Evolutionary conservation across 2,329 filamentous ascomycete species (phyloP).

Genomic region (Ilyonectria mors-panacis): DNA sequence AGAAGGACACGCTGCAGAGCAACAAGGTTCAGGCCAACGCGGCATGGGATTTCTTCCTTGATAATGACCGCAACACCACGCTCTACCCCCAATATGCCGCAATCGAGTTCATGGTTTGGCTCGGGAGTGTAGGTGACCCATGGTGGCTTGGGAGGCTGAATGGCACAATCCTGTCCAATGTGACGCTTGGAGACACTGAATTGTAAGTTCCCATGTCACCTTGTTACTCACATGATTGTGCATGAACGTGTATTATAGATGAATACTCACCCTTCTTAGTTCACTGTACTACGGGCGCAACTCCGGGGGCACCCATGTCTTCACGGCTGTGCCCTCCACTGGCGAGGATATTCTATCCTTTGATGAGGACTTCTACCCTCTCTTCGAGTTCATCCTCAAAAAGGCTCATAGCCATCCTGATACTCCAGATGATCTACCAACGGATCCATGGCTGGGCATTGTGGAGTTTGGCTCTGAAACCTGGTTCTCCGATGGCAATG

Average conservation of each 20-base stretch:
- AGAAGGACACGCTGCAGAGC: constrained; percentile 34
- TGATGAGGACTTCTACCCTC: constrained; percentile 44
- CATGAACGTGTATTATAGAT: neutral
- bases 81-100: constrained; percentile 40
- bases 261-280: constrained; percentile 18
- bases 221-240: neutral
- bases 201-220: constrained; percentile 34
- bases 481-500: constrained; percentile 44
- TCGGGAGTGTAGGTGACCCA: constrained; percentile 44
- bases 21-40: constrained; percentile 38
- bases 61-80: constrained; percentile 42
- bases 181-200: constrained; percentile 40
- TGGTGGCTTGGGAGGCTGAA: constrained; percentile 46
- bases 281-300: constrained; percentile 45
- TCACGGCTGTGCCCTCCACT: constrained; percentile 37
- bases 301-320: constrained; percentile 44
- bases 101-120: constrained; percentile 47
- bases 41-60: constrained; percentile 48
- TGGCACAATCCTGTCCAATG: constrained; percentile 38
- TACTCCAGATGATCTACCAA: constrained; percentile 36
- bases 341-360: constrained; percentile 40
- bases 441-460: constrained; percentile 40
- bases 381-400: constrained; percentile 44
- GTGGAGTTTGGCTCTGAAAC: constrained; percentile 46
- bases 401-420: constrained; percentile 35